Evolutionary conservation across 805 yeast species (phyloP).

Genomic region (Barnettozyma wickerhamii): DNA sequence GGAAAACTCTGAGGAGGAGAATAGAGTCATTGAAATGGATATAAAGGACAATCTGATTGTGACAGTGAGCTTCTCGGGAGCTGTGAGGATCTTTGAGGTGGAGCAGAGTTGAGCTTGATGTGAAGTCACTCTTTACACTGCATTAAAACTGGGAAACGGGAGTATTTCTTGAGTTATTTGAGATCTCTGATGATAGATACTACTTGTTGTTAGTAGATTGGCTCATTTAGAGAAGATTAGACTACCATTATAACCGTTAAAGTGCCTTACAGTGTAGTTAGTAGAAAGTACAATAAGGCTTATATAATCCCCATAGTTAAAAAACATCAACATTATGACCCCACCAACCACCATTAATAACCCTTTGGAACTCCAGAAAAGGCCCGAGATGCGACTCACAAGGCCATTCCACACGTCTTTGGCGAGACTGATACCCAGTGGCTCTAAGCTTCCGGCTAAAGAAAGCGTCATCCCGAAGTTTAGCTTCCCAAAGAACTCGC

Average conservation of each 20-base stretch:
- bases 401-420: constrained; percentile 1
- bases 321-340: not conserved
- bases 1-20: not conserved
- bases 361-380: not conserved
- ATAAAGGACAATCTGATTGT: constrained; percentile 1
- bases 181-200: not conserved
- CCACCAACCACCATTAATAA: not conserved
- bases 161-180: not conserved
- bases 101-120: too few relatives aligned
- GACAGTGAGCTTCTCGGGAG: constrained; percentile 3
- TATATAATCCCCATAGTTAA: too few relatives aligned
- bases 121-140: too few relatives aligned
- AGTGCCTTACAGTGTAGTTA: too few relatives aligned
- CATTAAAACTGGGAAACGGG: not conserved
- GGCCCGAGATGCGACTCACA: not conserved
- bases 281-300: too few relatives aligned
- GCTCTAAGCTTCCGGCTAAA: constrained; percentile 5
- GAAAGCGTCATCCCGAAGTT: constrained; percentile 8
- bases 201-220: too few relatives aligned
- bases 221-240: too few relatives aligned
- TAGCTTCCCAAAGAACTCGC: constrained; percentile 23
- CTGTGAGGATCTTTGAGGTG: constrained; percentile 3
- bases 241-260: too few relatives aligned
- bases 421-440: not conserved
- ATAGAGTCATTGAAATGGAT: constrained; percentile 7